Evolutionary conservation across 2,329 filamentous ascomycete species (phyloP).

Genomic region (Neonectria sp.): DNA sequence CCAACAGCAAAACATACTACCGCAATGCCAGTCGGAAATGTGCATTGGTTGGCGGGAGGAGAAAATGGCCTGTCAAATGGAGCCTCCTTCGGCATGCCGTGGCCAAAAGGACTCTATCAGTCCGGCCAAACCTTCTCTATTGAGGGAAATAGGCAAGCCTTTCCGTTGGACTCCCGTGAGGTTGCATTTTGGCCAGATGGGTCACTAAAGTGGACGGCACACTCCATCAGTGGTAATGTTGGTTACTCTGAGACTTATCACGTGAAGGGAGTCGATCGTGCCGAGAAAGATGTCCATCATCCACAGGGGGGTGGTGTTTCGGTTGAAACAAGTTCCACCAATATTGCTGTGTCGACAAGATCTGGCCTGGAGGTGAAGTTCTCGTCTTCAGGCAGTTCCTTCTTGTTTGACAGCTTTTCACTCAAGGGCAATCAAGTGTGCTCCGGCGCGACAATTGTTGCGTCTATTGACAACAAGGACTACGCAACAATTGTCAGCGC

Average conservation of each 20-base stretch:
- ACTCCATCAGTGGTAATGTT: conserved; percentile 64
- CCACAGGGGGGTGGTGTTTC: background rate
- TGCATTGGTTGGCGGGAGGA: conserved; percentile 29
- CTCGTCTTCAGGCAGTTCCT: background rate
- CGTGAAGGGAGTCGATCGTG: conserved; percentile 34
- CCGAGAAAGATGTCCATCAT: background rate
- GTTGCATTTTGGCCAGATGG: conserved; percentile 66
- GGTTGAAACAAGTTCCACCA: background rate
- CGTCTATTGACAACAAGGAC: conserved; percentile 32
- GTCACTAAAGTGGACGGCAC: conserved; percentile 73
- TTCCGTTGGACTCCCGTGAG: conserved; percentile 35
- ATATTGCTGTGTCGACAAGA: conserved; percentile 14
- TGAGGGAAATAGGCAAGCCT: conserved; percentile 5
- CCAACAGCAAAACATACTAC: background rate
- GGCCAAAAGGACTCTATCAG: conserved; percentile 32
- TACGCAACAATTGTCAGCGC: conserved; percentile 27
- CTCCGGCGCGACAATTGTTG: conserved; percentile 32
- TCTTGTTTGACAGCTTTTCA: conserved; percentile 24
- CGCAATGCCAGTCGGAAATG: conserved; percentile 27
- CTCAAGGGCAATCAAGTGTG: conserved; percentile 12
- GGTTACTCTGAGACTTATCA: conserved; percentile 59
- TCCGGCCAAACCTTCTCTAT: conserved; percentile 35
- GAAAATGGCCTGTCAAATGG: conserved; percentile 22
- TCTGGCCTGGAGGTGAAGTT: conserved; percentile 26
- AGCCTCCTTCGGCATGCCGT: conserved; percentile 38